Evolutionary conservation across 106 monocot species (phyloP), one percentile per base, ranked within the genome.

Genomic region (Iris macrosiphon): DNA sequence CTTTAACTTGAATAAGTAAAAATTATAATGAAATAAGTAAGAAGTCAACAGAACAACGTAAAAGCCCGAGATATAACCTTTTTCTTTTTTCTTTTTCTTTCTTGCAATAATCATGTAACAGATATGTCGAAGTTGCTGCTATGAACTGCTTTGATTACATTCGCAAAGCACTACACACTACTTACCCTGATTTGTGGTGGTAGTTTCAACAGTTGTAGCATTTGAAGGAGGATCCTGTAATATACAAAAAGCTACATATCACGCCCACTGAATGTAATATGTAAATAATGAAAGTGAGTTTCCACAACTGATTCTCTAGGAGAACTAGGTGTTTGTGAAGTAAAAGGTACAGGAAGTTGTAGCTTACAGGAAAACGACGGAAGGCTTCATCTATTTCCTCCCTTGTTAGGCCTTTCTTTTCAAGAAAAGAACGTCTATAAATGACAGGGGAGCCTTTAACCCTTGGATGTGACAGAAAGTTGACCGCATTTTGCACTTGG

Each of bases 361-460:
- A 31, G 47, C 83, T 75, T 81, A 98, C 98, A 65, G 98, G 91
- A 7, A 98, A 91, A 67, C 83, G 91, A 28, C 75, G 98, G 45
- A 98, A 98, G 50, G 98, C 98, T 76, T 98, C 98, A 76, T 98
- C 91, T 55, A 98, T 91, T 78, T 98, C 98, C 59, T 91, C 91
- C 59, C 72, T 87, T 26, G 98, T 84, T 4, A 98, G 75, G 31
- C 87, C 91, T 71, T 98, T 98, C 72, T 75, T 83, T 64, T 98
- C 98, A 15, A 98, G 77, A 63, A 98, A 98, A 55, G 98, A 83
- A 34, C 87, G 98, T 26, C 98, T 71, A 30, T 84, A 80, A 39
- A 87, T 64, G 1, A 98, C 70, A 5, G 98, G 80, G 40, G 98
- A 98, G 30, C 83, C 75, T 57, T 70, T 91, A 17, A 98, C 98